These are phyloP conservation scores for Achlya hypogyna DNA, from an alignment of 352 stramenopile genomes.

Conservation along the genomic window DNA sequence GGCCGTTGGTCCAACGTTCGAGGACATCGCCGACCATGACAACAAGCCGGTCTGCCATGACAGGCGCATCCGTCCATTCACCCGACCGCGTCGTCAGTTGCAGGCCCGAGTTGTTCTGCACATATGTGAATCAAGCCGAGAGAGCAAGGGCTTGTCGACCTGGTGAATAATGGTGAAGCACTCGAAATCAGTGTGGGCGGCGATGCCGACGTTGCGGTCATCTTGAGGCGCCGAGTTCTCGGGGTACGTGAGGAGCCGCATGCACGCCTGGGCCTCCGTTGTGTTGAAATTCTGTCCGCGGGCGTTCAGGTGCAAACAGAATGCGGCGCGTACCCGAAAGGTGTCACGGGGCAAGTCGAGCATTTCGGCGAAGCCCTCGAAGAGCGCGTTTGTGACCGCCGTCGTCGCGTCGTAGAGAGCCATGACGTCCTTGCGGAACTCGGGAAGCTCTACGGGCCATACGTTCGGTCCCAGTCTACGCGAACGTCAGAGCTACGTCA, in stretches of 20 bases:
- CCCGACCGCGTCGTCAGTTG: slow-evolving; percentile 52
- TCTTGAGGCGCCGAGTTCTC: slow-evolving; percentile 35
- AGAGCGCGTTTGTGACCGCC: slow-evolving; percentile 50
- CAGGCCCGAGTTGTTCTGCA: slow-evolving; percentile 46
- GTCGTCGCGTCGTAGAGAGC: slow-evolving; percentile 65
- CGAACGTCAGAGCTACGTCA: neutral
- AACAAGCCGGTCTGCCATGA: slow-evolving; percentile 61
- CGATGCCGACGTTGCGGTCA: slow-evolving; percentile 64
- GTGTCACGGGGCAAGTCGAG: slow-evolving; percentile 43
- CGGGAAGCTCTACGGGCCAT: slow-evolving; percentile 50
- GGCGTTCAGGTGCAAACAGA: slow-evolving; percentile 4
- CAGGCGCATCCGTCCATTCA: slow-evolving; percentile 58
- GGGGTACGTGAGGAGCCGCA: slow-evolving; percentile 68
- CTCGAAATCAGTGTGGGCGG: slow-evolving; percentile 78
- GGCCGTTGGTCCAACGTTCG: slow-evolving; percentile 74
- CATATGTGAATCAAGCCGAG: neutral
- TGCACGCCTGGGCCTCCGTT: slow-evolving; percentile 61
- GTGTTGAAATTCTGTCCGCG: slow-evolving; percentile 48
- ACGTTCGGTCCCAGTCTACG: slow-evolving; percentile 66
- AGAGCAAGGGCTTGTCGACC: neutral
- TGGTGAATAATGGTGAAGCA: slow-evolving; percentile 83
- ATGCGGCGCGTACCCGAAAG: slow-evolving; percentile 35
- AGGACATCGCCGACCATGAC: slow-evolving; percentile 75
- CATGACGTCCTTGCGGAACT: slow-evolving; percentile 62
- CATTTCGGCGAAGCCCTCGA: slow-evolving; percentile 75